Evolutionary conservation across 1,139 yeast species (phyloP).

Genomic region (Geotrichum cucujoidarum): DNA sequence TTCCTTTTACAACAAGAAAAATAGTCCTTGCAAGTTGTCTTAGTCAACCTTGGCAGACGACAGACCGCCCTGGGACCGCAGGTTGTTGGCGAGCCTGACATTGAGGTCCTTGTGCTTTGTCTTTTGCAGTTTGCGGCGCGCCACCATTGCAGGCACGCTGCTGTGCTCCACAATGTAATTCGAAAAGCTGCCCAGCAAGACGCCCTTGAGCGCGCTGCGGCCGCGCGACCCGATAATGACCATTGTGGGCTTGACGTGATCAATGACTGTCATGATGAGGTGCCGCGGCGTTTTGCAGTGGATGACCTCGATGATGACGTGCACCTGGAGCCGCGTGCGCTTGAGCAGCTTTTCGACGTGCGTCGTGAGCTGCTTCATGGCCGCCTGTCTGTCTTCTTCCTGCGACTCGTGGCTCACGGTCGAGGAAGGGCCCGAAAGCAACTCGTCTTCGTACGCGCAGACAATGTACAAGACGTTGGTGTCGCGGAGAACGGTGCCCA

Average conservation of each 20-base stretch:
- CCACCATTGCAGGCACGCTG: slow-evolving; percentile 87
- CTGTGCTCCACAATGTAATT: slow-evolving; percentile 73
- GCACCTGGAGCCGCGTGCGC: slow-evolving; percentile 70
- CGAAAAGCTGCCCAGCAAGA: slow-evolving; percentile 66
- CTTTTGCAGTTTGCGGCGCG: slow-evolving; percentile 75
- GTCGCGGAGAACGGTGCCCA: slow-evolving; percentile 80
- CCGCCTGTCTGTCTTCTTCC: slow-evolving; percentile 46
- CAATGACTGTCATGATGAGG: slow-evolving; percentile 74
- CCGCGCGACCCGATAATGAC: slow-evolving; percentile 83
- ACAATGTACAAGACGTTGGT: slow-evolving; percentile 79
- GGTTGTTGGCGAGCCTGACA: slow-evolving; percentile 41
- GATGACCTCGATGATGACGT: slow-evolving; percentile 67
- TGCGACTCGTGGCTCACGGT: slow-evolving; percentile 37
- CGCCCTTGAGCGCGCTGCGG: slow-evolving; percentile 69
- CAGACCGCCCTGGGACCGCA: slow-evolving; percentile 31
- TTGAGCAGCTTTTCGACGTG: slow-evolving; percentile 55
- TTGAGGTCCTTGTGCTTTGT: slow-evolving; percentile 50
- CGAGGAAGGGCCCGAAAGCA: slow-evolving; percentile 26
- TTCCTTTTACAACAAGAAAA: slow-evolving; percentile 9
- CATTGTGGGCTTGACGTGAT: slow-evolving; percentile 74
- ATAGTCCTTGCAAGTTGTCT: neutral
- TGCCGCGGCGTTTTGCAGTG: slow-evolving; percentile 89
- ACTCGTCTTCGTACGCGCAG: slow-evolving; percentile 71
- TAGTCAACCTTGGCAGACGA: slow-evolving; percentile 30
- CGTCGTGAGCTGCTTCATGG: slow-evolving; percentile 59